Evolutionary conservation across 306 rosid species (phyloP).

Genomic region (Castanea sativa): DNA sequence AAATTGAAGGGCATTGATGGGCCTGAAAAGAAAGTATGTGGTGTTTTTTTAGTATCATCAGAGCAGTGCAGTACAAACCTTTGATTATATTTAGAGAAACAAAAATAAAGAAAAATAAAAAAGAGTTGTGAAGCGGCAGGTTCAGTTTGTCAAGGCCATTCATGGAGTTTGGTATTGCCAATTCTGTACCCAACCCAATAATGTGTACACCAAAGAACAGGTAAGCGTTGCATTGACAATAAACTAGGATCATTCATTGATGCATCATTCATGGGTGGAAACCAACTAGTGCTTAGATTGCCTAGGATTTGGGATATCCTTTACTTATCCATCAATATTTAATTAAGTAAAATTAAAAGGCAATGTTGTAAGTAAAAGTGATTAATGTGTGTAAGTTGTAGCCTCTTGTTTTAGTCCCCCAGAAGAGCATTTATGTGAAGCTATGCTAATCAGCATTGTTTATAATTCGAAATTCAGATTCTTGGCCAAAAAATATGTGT

Average conservation of each 20-base stretch:
- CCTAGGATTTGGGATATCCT: neutral
- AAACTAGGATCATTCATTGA: neutral
- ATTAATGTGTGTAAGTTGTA: too few species aligned
- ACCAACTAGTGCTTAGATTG: neutral
- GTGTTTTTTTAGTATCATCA: conserved; percentile 21
- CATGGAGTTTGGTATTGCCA: neutral
- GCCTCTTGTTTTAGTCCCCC: too few species aligned
- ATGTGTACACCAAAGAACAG: neutral
- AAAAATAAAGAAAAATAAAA: too few species aligned
- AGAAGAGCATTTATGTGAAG: too few species aligned
- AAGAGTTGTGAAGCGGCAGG: neutral
- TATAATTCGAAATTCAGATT: too few species aligned
- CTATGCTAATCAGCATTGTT: too few species aligned
- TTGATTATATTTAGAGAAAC: neutral
- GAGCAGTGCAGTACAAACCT: neutral
- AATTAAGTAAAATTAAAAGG: neutral
- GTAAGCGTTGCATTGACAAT: neutral
- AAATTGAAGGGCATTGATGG: conserved; percentile 21
- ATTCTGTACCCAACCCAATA: neutral
- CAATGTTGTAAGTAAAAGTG: too few species aligned
- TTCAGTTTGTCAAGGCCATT: neutral
- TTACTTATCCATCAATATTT: neutral
- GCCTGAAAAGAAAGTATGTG: conserved; percentile 6
- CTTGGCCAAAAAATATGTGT: too few species aligned
- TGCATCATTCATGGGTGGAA: neutral